These are phyloP conservation scores for Mycena crocata DNA, from an alignment of 768 basidiomycete species.

Conservation along the genomic window DNA sequence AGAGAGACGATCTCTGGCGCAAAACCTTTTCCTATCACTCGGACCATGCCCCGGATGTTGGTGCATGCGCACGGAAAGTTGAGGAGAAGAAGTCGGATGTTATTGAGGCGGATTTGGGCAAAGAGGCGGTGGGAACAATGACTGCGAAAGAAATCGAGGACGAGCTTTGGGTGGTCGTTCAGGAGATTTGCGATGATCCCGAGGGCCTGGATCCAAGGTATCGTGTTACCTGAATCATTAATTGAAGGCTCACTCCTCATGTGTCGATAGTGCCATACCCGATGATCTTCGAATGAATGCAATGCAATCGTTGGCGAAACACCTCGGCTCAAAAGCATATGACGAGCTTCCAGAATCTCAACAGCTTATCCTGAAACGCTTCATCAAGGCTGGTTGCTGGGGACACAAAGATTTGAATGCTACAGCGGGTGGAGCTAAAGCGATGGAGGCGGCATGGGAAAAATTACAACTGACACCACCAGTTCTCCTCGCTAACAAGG, in stretches of 20 bases:
- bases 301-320: neutral
- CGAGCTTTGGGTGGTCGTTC: neutral
- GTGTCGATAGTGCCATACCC: neutral
- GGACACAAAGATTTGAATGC: slow-evolving; percentile 6
- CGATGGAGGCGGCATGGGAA: neutral
- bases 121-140: neutral
- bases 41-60: slow-evolving; percentile 32
- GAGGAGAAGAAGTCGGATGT: neutral
- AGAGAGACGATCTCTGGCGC: too few species aligned
- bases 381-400: slow-evolving; percentile 6
- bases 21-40: too few species aligned
- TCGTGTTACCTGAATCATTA: slow-evolving; percentile 11
- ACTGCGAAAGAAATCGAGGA: neutral
- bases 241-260: neutral
- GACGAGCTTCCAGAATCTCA: neutral
- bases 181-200: neutral
- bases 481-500: slow-evolving; percentile 32
- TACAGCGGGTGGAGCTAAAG: neutral
- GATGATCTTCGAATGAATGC: neutral
- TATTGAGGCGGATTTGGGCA: neutral
- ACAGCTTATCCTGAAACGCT: neutral
- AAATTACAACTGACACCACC: slow-evolving; percentile 24
- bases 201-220: slow-evolving; percentile 18
- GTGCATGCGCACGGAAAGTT: neutral
- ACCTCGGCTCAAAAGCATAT: neutral